Conservation (phyloP, 2,329 filamentous ascomycete species). For the Fusarium longipes region DNA sequence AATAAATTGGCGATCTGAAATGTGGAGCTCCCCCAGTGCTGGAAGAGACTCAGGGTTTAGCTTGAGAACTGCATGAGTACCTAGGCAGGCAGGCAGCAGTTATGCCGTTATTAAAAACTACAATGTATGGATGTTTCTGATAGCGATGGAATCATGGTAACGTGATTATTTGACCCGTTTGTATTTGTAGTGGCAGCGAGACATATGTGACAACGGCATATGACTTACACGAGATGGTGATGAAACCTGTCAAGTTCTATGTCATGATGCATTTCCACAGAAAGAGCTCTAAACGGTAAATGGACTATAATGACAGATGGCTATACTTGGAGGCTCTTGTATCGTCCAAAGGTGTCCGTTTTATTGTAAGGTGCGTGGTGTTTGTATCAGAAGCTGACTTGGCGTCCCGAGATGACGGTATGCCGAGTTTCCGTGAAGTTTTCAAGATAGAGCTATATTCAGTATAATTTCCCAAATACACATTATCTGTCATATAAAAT, state of each 20-base stretch:
- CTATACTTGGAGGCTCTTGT: background rate
- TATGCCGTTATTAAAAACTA: background rate
- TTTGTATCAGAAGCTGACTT: slow-evolving; percentile 25
- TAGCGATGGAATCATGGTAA: background rate
- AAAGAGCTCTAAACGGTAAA: background rate
- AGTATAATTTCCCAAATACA: slow-evolving; percentile 19
- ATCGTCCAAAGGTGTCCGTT: background rate
- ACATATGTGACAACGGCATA: background rate
- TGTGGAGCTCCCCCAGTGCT: slow-evolving; percentile 44
- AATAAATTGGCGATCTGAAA: slow-evolving; percentile 7
- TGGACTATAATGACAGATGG: background rate
- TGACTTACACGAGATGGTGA: slow-evolving; percentile 25
- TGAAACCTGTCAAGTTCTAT: slow-evolving; percentile 19
- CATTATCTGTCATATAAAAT: no score
- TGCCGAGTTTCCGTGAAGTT: slow-evolving; percentile 20
- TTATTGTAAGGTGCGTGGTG: slow-evolving; percentile 8
- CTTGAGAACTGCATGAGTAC: background rate
- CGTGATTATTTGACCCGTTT: background rate
- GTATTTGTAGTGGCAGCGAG: background rate
- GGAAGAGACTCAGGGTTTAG: slow-evolving; percentile 30
- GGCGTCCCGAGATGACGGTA: slow-evolving; percentile 28
- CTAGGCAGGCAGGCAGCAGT: no score
- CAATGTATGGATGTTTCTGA: background rate
- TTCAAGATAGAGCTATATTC: slow-evolving; percentile 9
- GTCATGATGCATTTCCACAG: slow-evolving; percentile 19